Conservation (phyloP, 257 asterid species). For the Nicotiana sylvestris region DNA sequence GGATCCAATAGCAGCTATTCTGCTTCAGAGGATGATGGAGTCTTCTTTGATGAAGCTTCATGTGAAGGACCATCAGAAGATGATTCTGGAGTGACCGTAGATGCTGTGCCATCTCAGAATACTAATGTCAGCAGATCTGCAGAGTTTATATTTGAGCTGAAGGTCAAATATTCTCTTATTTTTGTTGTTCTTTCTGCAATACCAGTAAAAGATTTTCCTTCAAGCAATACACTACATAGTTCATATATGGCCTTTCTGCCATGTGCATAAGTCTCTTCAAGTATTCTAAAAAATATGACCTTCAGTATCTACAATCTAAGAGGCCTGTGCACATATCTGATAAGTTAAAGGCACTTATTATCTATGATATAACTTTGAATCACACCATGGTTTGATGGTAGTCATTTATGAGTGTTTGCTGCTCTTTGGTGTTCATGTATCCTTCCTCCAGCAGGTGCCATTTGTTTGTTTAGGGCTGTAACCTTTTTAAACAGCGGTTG, state of each 20-base stretch:
- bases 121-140: constrained; percentile 45
- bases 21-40: constrained; percentile 66
- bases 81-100: constrained; percentile 34
- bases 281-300: not conserved
- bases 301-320: not conserved
- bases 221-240: not conserved
- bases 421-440: not conserved
- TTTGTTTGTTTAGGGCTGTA: not conserved
- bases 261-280: not conserved
- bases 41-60: constrained; percentile 51
- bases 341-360: not conserved
- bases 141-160: constrained; percentile 70
- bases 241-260: not conserved
- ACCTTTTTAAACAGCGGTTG: not conserved
- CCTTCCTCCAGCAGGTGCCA: not conserved
- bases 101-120: constrained; percentile 32
- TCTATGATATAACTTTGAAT: not conserved
- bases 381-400: not conserved
- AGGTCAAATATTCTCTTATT: constrained; percentile 37
- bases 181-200: not conserved
- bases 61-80: constrained; percentile 31
- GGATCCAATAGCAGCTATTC: constrained; percentile 94
- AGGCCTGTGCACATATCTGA: not conserved
- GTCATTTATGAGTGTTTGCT: not conserved
- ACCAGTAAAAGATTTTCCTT: not conserved